Percentiles rank a stretch among this genome's conserved stretches.
phyloP scores from a whole-genome alignment of 441 rosid genomes.

The Erodium moschatum region DNA sequence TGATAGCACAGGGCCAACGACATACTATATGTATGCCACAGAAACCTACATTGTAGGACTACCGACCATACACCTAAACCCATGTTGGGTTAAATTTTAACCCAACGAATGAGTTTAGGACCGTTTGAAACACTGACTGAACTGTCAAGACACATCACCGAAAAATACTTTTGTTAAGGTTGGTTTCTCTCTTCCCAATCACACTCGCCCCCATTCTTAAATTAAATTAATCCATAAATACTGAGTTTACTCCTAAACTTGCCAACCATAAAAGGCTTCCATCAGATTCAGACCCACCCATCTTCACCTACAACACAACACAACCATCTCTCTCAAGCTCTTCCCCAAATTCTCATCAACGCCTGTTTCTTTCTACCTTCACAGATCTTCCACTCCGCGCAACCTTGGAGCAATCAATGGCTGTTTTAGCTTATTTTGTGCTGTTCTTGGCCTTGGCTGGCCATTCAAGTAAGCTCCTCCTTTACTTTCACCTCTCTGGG shows the following conservation, averaged over 20 bases:
- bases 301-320: no score
- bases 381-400: neutral
- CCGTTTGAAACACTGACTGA: slow-evolving; percentile 27
- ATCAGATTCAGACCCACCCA: slow-evolving; percentile 13
- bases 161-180: neutral
- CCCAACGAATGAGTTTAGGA: slow-evolving; percentile 29
- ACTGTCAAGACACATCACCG: neutral
- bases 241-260: neutral
- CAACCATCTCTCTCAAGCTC: neutral
- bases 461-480: slow-evolving; percentile 48
- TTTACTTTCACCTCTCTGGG: neutral
- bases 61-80: neutral
- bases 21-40: neutral
- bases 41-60: neutral
- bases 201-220: neutral
- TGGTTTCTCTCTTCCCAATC: slow-evolving; percentile 21
- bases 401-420: slow-evolving; percentile 33
- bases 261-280: slow-evolving; percentile 5
- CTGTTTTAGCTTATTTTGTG: slow-evolving; percentile 33
- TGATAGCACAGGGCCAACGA: slow-evolving; percentile 9
- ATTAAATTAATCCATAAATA: neutral
- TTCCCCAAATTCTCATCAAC: slow-evolving; percentile 2
- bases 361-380: slow-evolving; percentile 3
- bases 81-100: slow-evolving; percentile 24
- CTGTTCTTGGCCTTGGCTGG: slow-evolving; percentile 49